Evolutionary conservation across 2,329 filamentous ascomycete species (phyloP).

Genomic region (Colletotrichum sojae): DNA sequence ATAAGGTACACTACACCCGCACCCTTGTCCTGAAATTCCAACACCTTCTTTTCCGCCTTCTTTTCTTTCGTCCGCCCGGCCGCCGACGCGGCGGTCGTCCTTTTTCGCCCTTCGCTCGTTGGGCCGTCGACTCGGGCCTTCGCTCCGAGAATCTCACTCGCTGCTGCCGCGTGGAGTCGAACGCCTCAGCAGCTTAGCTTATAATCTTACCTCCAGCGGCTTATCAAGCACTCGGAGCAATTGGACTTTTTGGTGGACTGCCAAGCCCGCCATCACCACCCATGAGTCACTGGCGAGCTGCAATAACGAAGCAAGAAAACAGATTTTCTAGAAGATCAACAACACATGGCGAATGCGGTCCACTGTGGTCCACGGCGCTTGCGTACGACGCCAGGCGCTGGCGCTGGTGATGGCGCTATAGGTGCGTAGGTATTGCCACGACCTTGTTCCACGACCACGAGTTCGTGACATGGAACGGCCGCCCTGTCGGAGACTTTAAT

Average conservation of each 20-base stretch:
- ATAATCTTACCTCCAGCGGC: background rate
- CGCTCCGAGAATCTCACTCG: background rate
- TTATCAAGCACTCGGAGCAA: background rate
- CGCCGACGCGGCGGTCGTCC: background rate
- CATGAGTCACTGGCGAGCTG: background rate
- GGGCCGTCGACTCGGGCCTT: background rate
- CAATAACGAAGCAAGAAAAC: background rate
- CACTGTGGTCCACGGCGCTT: background rate
- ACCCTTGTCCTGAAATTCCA: background rate
- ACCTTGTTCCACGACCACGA: too few species aligned
- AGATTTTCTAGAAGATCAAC: background rate
- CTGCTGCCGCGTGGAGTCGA: background rate
- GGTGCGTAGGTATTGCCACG: background rate
- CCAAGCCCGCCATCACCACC: background rate
- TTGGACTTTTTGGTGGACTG: background rate
- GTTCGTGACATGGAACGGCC: too few species aligned
- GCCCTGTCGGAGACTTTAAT: background rate
- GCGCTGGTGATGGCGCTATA: background rate
- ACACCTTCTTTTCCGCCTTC: background rate
- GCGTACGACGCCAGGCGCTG: background rate
- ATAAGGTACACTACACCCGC: too few species aligned
- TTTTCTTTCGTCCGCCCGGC: background rate
- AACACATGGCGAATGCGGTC: background rate
- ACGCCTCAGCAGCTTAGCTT: background rate
- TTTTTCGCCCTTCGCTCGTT: too few species aligned